phyloP scores from a whole-genome alignment of 202 grass and related monocot species.

The Cymbopogon flexuosus region DNA sequence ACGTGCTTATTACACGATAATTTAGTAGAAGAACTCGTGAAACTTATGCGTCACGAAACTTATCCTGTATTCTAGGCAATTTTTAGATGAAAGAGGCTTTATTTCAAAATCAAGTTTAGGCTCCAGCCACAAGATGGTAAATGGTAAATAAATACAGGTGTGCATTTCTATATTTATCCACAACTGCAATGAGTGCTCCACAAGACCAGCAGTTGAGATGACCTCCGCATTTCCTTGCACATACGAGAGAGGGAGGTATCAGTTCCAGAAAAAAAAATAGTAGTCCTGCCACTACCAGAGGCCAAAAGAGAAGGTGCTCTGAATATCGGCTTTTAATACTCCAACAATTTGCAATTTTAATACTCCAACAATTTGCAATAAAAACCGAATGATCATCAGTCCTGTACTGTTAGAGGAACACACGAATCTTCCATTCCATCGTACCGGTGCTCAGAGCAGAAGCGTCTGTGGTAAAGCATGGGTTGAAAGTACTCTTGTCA shows the following conservation, averaged over 20 bases:
- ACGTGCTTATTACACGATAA: not conserved
- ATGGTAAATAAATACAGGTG: not conserved
- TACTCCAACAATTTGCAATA: not conserved
- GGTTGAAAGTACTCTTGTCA: not conserved
- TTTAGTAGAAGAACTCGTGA: not conserved
- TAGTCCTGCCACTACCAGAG: not conserved
- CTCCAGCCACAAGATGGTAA: not conserved
- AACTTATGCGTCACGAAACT: not conserved
- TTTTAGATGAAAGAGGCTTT: not conserved
- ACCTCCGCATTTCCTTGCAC: not conserved
- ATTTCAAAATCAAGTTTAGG: no score
- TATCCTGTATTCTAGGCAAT: not conserved
- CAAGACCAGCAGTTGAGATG: no score
- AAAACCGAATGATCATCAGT: not conserved
- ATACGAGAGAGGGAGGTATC: not conserved
- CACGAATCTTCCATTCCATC: not conserved
- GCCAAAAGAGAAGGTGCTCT: not conserved
- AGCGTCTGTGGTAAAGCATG: not conserved
- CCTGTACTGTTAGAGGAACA: not conserved
- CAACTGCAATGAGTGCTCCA: not conserved
- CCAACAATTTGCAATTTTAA: not conserved
- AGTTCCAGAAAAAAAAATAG: not conserved
- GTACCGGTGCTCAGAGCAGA: not conserved
- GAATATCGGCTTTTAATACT: not conserved
- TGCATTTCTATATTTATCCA: conserved; percentile 6